These are phyloP conservation scores for Syzygium oleosum DNA, from an alignment of 345 rosid species.

Conservation along the genomic window DNA sequence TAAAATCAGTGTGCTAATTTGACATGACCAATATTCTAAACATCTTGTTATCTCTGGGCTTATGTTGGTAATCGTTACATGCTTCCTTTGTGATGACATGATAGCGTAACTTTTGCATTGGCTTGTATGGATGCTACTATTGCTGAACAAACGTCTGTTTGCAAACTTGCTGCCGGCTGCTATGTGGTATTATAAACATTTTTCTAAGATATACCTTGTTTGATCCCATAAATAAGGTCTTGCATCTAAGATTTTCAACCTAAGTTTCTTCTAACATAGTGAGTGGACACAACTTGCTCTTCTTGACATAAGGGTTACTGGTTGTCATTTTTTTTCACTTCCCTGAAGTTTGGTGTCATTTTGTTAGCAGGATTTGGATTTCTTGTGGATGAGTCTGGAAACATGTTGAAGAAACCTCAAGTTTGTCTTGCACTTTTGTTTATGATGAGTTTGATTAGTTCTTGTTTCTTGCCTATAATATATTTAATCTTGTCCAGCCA, in stretches of 20 bases:
- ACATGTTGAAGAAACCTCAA: constrained; percentile 79
- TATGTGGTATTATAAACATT: background rate
- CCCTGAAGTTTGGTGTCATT: background rate
- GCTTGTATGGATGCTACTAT: background rate
- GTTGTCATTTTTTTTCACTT: background rate
- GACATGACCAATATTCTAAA: background rate
- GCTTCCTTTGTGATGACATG: background rate
- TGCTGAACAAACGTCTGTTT: background rate
- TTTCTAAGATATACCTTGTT: background rate
- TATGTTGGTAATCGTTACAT: background rate
- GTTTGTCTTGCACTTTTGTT: constrained; percentile 17
- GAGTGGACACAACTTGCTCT: background rate
- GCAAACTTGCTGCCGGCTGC: background rate
- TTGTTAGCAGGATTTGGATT: constrained; percentile 67
- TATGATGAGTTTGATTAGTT: background rate
- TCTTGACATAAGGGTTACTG: background rate
- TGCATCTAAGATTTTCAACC: background rate
- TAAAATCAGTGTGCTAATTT: background rate
- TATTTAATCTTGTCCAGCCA: background rate
- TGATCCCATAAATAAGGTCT: background rate
- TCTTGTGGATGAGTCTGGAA: constrained; percentile 56
- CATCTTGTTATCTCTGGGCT: background rate
- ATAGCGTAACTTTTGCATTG: background rate
- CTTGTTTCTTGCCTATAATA: background rate
- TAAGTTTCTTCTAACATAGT: background rate